Conservation (phyloP, 2,329 filamentous ascomycete genomes). For the Penicillium sp. region DNA sequence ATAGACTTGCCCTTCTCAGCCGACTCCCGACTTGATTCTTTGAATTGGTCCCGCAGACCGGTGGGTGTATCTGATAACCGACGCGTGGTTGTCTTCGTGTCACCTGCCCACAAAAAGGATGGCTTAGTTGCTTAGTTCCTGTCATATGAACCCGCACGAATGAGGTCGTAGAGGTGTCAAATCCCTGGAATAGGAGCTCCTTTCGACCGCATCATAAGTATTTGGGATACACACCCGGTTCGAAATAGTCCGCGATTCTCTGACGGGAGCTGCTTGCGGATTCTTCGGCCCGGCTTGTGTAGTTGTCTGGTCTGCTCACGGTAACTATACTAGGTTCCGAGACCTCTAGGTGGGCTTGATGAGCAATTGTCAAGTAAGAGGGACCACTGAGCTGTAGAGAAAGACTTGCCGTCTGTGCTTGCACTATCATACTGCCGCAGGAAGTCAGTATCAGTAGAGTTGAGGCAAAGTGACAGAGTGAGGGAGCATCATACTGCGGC, state of each 20-base stretch:
- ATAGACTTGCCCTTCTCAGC: constrained; percentile 17
- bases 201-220: not conserved
- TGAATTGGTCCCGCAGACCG: constrained; percentile 13
- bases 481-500: not conserved
- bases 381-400: not conserved
- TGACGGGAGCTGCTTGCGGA: constrained; percentile 28
- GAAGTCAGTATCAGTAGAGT: not conserved
- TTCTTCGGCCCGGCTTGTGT: constrained; percentile 14
- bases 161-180: not conserved
- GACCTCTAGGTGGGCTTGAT: constrained; percentile 11
- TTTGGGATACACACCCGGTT: constrained; percentile 27
- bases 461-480: not conserved
- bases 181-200: not conserved
- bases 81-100: constrained; percentile 22
- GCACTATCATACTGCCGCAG: constrained; percentile 17
- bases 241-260: constrained; percentile 21
- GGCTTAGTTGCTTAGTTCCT: not conserved
- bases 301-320: constrained; percentile 21
- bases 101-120: constrained; percentile 15
- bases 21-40: constrained; percentile 9
- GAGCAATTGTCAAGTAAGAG: too few species aligned
- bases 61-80: constrained; percentile 26
- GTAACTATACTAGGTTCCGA: constrained; percentile 24
- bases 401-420: constrained; percentile 12
- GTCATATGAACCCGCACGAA: not conserved